These are phyloP conservation scores for Russula ochroleuca DNA, from an alignment of 768 basidiomycete species.

Conservation along the genomic window DNA sequence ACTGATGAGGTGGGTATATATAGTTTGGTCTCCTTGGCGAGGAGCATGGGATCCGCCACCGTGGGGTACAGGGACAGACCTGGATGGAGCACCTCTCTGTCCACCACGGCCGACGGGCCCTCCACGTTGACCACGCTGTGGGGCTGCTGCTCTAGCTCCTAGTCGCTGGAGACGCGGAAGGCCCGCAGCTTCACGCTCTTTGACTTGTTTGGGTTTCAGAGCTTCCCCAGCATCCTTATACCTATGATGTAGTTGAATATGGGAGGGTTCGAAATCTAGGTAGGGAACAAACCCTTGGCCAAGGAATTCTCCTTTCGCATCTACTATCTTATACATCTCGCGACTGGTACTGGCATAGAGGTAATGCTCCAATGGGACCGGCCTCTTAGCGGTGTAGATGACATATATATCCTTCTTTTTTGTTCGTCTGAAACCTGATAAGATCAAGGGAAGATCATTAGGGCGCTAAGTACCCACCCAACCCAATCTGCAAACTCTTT, in stretches of 20 bases:
- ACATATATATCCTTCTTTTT: slow-evolving; percentile 99
- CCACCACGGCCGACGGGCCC: slow-evolving; percentile 45
- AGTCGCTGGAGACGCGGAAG: slow-evolving; percentile 78
- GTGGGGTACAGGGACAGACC: slow-evolving; percentile 37
- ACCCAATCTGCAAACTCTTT: slow-evolving; percentile 99
- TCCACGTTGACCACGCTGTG: slow-evolving; percentile 46
- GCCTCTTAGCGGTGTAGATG: slow-evolving; percentile 92
- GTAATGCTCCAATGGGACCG: slow-evolving; percentile 95
- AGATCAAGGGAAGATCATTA: neutral
- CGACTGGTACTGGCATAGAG: slow-evolving; percentile 91
- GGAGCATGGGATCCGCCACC: slow-evolving; percentile 50
- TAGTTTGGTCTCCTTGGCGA: slow-evolving; percentile 79
- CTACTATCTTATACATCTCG: slow-evolving; percentile 90
- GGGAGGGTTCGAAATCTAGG: neutral
- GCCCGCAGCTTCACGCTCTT: slow-evolving; percentile 94
- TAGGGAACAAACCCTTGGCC: slow-evolving; percentile 54
- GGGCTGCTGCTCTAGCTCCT: slow-evolving; percentile 71
- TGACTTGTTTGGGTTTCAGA: slow-evolving; percentile 90
- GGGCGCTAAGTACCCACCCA: slow-evolving; percentile 56
- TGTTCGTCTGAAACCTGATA: slow-evolving; percentile 61
- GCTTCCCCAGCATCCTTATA: slow-evolving; percentile 91
- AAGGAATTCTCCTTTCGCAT: slow-evolving; percentile 70
- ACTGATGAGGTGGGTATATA: slow-evolving; percentile 89
- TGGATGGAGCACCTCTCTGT: slow-evolving; percentile 32
- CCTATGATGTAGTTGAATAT: slow-evolving; percentile 38